Evolutionary conservation across 352 stramenopile species (phyloP).

Genomic region (Globisporangium okanoganense): DNA sequence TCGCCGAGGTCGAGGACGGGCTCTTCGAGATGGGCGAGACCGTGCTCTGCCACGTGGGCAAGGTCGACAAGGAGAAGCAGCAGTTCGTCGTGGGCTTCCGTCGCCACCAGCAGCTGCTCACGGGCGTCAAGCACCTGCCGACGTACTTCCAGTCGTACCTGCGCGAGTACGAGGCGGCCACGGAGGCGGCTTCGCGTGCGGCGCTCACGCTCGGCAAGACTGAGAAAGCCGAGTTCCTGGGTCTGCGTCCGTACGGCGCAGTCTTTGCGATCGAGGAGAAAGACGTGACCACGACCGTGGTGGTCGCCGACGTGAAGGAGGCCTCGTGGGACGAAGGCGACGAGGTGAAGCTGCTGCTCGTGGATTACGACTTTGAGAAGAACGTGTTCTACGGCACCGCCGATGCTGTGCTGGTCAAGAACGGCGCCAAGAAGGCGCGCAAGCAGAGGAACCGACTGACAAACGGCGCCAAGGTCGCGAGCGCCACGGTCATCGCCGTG

Average conservation of each 20-base stretch:
- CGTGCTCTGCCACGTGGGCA: slow-evolving; percentile 75
- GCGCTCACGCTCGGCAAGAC: slow-evolving; percentile 59
- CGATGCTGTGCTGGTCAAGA: slow-evolving; percentile 47
- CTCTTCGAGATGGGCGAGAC: slow-evolving; percentile 87
- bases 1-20: slow-evolving; percentile 59
- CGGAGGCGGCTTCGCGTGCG: slow-evolving; percentile 8
- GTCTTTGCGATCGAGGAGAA: slow-evolving; percentile 78
- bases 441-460: slow-evolving; percentile 60
- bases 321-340: slow-evolving; percentile 53
- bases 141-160: slow-evolving; percentile 59
- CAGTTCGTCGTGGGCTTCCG: slow-evolving; percentile 81
- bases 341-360: slow-evolving; percentile 68
- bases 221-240: slow-evolving; percentile 82
- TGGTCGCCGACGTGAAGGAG: slow-evolving; percentile 47
- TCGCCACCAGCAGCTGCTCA: slow-evolving; percentile 29
- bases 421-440: slow-evolving; percentile 57
- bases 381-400: slow-evolving; percentile 65
- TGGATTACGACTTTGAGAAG: slow-evolving; percentile 88
- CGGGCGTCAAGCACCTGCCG: slow-evolving; percentile 30
- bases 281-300: slow-evolving; percentile 57
- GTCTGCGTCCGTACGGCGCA: slow-evolving; percentile 76
- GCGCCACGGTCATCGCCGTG: slow-evolving; percentile 49
- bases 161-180: slow-evolving; percentile 24
- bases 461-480: slow-evolving; percentile 34
- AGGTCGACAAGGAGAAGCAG: slow-evolving; percentile 69